Percentiles rank a stretch among this genome's conserved stretches.
Evolutionary conservation across 257 asterid genomes (phyloP).

Genomic region (Datura wrightii): DNA sequence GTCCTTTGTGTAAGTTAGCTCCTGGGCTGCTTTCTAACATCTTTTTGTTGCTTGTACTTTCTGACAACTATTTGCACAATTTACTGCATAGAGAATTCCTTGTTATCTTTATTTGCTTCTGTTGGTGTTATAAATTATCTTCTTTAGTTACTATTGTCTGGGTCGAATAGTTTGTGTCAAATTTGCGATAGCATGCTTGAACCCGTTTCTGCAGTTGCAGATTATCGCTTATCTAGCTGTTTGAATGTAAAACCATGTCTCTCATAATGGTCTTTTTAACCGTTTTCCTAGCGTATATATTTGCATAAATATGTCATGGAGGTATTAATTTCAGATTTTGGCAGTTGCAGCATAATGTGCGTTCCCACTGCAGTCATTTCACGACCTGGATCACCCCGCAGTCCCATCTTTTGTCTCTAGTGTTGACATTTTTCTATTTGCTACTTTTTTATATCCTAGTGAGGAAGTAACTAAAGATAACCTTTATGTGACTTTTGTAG

Average conservation of each 20-base stretch:
- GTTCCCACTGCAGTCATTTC: neutral
- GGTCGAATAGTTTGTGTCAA: neutral
- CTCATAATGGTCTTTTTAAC: neutral
- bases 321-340: neutral
- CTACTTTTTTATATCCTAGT: neutral
- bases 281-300: neutral
- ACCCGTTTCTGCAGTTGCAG: neutral
- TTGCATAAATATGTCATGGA: neutral
- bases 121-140: neutral
- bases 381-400: neutral
- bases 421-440: slow-evolving; percentile 11
- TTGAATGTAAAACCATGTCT: neutral
- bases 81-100: neutral
- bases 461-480: neutral
- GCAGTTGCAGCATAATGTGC: neutral
- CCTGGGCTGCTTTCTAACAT: neutral
- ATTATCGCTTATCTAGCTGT: neutral
- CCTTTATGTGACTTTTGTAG: slow-evolving; percentile 6
- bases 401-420: neutral
- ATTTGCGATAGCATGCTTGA: neutral
- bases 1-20: slow-evolving; percentile 76
- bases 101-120: neutral
- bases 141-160: neutral
- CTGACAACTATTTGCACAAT: neutral
- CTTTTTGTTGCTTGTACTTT: neutral